Evolutionary conservation across 108 stramenopile genomes (phyloP).

Genomic region (Thalassiosira profunda): DNA sequence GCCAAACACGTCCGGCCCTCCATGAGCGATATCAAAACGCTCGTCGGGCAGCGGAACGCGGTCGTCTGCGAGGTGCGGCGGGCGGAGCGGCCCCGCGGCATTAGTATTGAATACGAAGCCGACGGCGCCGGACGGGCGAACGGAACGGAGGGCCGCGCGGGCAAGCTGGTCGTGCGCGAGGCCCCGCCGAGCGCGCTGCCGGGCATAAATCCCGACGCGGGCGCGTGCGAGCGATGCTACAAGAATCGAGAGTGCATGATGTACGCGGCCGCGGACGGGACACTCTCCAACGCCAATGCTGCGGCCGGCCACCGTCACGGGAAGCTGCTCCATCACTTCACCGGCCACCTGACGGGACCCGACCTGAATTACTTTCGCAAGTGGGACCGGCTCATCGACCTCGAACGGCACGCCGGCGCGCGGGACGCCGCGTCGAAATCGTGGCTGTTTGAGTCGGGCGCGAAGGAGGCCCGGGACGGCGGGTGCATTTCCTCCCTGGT

Average conservation of each 20-base stretch:
- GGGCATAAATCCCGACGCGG: slow-evolving; percentile 43
- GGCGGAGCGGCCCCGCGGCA: slow-evolving; percentile 71
- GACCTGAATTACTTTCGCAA: slow-evolving; percentile 84
- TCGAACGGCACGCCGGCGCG: slow-evolving; percentile 67
- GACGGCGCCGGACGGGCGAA: slow-evolving; percentile 4
- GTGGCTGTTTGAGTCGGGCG: slow-evolving; percentile 67
- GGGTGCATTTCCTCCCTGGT: slow-evolving; percentile 68
- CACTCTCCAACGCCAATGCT: not conserved
- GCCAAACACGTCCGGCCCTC: slow-evolving; percentile 71
- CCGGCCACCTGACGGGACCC: slow-evolving; percentile 62
- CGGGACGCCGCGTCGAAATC: slow-evolving; percentile 41
- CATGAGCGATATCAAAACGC: slow-evolving; percentile 67
- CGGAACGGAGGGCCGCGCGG: not conserved
- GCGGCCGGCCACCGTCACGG: slow-evolving; percentile 39
- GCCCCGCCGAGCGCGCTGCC: slow-evolving; percentile 66
- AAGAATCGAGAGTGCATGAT: slow-evolving; percentile 86
- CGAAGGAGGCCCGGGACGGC: slow-evolving; percentile 63
- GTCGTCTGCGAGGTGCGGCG: slow-evolving; percentile 60
- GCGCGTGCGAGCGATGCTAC: slow-evolving; percentile 78
- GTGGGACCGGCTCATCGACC: slow-evolving; percentile 91
- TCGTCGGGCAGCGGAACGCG: slow-evolving; percentile 80
- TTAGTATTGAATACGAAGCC: slow-evolving; percentile 58
- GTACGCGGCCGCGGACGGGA: slow-evolving; percentile 65
- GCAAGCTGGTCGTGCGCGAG: slow-evolving; percentile 27
- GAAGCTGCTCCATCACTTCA: slow-evolving; percentile 62